Conservation (phyloP, 352 stramenopile genomes). For the Pythium volutum region DNA sequence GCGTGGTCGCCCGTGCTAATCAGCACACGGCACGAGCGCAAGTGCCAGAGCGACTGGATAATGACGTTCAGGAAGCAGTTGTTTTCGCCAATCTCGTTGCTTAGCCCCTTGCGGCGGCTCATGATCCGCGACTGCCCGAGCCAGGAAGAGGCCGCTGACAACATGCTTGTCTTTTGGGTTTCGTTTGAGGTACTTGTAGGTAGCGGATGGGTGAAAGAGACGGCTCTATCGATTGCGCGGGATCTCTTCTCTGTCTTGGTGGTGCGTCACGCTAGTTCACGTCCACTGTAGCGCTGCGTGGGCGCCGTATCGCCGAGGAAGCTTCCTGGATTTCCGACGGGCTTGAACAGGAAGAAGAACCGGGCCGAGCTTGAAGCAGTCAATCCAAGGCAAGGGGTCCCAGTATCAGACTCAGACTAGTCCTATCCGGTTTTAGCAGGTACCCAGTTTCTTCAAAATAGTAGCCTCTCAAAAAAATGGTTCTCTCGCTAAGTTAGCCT, state of each 20-base stretch:
- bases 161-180: constrained; percentile 1
- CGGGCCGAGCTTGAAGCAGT: constrained; percentile 13
- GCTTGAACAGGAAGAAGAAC: not conserved
- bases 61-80: constrained; percentile 92
- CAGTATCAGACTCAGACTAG: constrained; percentile 9
- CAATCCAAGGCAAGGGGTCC: not conserved
- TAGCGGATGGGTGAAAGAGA: not conserved
- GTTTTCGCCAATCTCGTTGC: constrained; percentile 82
- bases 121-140: constrained; percentile 29
- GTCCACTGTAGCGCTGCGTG: not conserved
- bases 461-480: not conserved
- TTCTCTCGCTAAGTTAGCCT: constrained; percentile 14
- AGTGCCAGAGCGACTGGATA: constrained; percentile 89
- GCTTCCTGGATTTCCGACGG: not conserved
- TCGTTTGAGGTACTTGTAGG: not conserved
- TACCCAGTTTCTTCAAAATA: not conserved
- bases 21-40: constrained; percentile 80
- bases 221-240: constrained; percentile 7
- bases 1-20: constrained; percentile 78
- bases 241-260: not conserved
- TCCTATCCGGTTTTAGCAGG: constrained; percentile 8
- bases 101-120: constrained; percentile 76
- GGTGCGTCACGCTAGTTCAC: not conserved
- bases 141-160: constrained; percentile 16
- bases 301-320: not conserved